These are phyloP conservation scores for Dacryopinax primogenitus DNA, from an alignment of 768 basidiomycete species.

Conservation along the genomic window DNA sequence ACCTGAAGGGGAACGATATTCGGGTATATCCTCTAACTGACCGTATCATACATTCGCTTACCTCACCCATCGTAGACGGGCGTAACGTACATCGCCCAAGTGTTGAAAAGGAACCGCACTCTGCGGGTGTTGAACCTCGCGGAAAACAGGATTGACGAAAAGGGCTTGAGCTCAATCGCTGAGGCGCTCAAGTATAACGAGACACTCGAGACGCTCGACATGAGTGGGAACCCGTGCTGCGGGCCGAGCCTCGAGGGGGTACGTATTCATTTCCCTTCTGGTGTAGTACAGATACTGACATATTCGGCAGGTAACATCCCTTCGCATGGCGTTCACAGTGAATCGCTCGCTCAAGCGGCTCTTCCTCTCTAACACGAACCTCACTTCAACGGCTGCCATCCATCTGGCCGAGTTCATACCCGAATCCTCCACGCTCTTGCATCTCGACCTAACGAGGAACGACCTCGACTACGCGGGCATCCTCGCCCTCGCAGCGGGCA, in stretches of 20 bases:
- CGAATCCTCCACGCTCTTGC: constrained; percentile 71
- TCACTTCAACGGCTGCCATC: constrained; percentile 78
- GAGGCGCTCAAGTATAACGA: constrained; percentile 97
- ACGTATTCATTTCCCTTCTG: constrained; percentile 23
- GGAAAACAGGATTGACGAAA: constrained; percentile 84
- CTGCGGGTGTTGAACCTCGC: constrained; percentile 86
- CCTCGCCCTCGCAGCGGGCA: constrained; percentile 76
- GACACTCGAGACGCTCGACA: constrained; percentile 81
- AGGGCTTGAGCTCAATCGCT: constrained; percentile 64
- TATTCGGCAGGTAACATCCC: constrained; percentile 35
- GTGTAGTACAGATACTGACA: not conserved
- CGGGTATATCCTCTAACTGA: constrained; percentile 41
- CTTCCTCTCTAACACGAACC: constrained; percentile 71
- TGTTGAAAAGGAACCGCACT: constrained; percentile 89
- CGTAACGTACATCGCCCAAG: constrained; percentile 83
- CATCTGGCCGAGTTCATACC: constrained; percentile 93
- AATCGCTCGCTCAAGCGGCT: constrained; percentile 84
- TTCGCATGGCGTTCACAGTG: constrained; percentile 85
- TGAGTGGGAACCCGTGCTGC: constrained; percentile 86
- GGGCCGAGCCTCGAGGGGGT: constrained; percentile 87
- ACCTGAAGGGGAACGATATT: constrained; percentile 85
- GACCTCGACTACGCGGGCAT: constrained; percentile 77
- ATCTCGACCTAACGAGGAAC: constrained; percentile 83
- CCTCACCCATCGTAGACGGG: constrained; percentile 37
- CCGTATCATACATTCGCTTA: not conserved